Conservation (phyloP, 2,329 filamentous ascomycete genomes). For the Penicillium sp. region DNA sequence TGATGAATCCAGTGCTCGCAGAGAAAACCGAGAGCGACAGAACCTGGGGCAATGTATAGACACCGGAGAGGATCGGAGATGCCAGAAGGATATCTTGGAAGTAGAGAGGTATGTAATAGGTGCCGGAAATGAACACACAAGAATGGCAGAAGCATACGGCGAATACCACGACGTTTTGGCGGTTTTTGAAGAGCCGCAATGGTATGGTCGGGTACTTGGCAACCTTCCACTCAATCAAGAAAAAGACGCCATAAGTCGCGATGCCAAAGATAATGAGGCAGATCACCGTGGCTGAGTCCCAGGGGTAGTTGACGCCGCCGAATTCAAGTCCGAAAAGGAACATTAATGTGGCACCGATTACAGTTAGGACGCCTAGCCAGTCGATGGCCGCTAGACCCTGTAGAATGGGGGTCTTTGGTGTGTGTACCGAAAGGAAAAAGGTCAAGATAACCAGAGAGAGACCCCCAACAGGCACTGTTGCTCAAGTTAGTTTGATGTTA, state of each 20-base stretch:
- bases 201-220: constrained; percentile 78
- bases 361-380: constrained; percentile 59
- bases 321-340: constrained; percentile 81
- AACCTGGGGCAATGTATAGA: constrained; percentile 69
- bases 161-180: constrained; percentile 64
- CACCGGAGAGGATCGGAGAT: constrained; percentile 66
- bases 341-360: constrained; percentile 79
- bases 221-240: constrained; percentile 67
- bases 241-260: constrained; percentile 61
- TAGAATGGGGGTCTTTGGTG: constrained; percentile 55
- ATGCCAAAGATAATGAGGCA: constrained; percentile 73
- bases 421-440: constrained; percentile 59
- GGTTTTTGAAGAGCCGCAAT: constrained; percentile 62
- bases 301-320: constrained; percentile 71
- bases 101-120: constrained; percentile 81
- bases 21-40: constrained; percentile 64
- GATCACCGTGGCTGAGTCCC: constrained; percentile 70
- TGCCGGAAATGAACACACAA: constrained; percentile 70
- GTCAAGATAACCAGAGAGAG: constrained; percentile 56
- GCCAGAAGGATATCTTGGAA: constrained; percentile 72
- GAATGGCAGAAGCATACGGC: constrained; percentile 68
- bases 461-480: constrained; percentile 55
- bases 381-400: constrained; percentile 59
- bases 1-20: constrained; percentile 60
- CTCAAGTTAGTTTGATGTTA: constrained; percentile 11